Conservation (phyloP, 192 early-diverging fungal genomes). For the Diversispora eburnea region DNA sequence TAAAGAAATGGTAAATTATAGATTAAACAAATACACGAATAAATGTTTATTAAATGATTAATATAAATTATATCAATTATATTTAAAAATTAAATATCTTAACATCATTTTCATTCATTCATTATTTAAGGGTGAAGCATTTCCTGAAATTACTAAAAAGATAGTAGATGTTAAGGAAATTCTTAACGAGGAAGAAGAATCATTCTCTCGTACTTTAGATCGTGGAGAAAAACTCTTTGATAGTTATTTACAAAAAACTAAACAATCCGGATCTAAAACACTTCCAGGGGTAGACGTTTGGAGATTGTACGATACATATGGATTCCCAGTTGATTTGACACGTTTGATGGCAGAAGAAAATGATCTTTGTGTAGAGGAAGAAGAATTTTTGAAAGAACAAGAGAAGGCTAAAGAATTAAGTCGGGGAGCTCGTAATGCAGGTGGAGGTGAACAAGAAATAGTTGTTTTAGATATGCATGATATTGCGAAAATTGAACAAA, state of each 20-base stretch:
- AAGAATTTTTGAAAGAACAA: constrained; percentile 74
- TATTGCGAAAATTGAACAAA: constrained; percentile 79
- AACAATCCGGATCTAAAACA: constrained; percentile 53
- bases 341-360: constrained; percentile 98
- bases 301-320: constrained; percentile 98
- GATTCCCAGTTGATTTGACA: constrained; percentile 97
- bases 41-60: too few relatives aligned
- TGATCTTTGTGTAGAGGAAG: constrained; percentile 80
- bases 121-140: constrained; percentile 68
- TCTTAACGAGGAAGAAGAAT: constrained; percentile 91
- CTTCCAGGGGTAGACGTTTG: constrained; percentile 89
- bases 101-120: background rate
- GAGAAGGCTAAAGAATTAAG: constrained; percentile 74
- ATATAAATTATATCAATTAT: background rate
- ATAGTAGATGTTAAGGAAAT: constrained; percentile 89
- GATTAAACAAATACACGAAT: too few relatives aligned
- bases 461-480: constrained; percentile 91
- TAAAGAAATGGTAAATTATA: constrained; percentile 71
- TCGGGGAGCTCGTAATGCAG: constrained; percentile 50
- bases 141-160: constrained; percentile 81
- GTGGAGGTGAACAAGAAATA: constrained; percentile 48
- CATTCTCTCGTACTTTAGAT: constrained; percentile 95
- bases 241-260: constrained; percentile 62
- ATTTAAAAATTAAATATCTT: background rate
- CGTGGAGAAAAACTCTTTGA: constrained; percentile 95